phyloP scores from a whole-genome alignment of 345 rosid genomes.

The Eucalyptus curtisii region DNA sequence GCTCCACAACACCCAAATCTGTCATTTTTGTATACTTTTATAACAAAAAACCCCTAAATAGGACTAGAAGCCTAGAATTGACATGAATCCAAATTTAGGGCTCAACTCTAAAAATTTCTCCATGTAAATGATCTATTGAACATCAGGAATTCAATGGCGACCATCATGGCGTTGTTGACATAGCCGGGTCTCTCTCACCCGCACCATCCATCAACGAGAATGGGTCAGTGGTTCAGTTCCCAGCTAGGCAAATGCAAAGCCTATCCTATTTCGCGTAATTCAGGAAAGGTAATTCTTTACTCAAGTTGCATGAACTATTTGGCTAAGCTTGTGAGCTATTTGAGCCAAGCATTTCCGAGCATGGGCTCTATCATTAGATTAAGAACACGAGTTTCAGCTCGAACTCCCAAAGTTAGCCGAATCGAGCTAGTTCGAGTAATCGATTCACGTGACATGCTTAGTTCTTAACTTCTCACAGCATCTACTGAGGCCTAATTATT shows the following conservation, averaged over 20 bases:
- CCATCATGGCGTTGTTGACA: not conserved
- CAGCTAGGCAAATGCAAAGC: not conserved
- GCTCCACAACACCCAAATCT: not conserved
- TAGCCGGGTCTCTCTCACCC: not conserved
- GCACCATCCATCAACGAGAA: not conserved
- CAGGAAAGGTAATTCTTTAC: not conserved
- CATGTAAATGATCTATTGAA: not conserved
- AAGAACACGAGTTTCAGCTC: not conserved
- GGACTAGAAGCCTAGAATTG: not conserved
- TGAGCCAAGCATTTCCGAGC: not conserved
- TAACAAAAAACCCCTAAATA: not conserved
- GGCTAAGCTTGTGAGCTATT: not conserved
- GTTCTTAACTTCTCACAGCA: not conserved
- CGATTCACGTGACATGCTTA: not conserved
- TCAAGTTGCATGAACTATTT: not conserved
- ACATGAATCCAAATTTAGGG: not conserved
- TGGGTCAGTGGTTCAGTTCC: not conserved
- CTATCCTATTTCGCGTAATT: not conserved
- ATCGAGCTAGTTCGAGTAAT: not conserved
- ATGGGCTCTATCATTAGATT: not conserved
- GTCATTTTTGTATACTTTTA: not conserved
- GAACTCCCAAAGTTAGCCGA: not conserved
- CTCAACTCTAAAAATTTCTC: not conserved
- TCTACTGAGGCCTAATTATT: not conserved
- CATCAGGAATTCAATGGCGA: not conserved